phyloP scores from a whole-genome alignment of 73 alveolate species.

The Tetrahymena thermophila region DNA sequence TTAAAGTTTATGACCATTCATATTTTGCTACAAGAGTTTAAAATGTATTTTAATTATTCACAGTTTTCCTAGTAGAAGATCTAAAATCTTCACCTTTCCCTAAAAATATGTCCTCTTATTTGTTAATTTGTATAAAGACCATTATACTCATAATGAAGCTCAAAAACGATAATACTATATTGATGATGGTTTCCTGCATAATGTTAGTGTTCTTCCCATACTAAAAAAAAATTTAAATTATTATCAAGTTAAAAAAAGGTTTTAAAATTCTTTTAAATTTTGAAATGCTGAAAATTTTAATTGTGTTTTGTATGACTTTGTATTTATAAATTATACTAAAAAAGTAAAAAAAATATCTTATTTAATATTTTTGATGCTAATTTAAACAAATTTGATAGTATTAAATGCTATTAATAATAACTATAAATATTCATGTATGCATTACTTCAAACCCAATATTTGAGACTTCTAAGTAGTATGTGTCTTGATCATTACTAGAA shows the following conservation, averaged over 20 bases:
- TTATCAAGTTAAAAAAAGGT: too few species aligned
- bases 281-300: too few species aligned
- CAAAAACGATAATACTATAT: background rate
- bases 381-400: too few species aligned
- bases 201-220: background rate
- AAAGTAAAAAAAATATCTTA: too few species aligned
- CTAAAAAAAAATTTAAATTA: background rate
- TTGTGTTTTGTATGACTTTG: too few species aligned
- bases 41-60: background rate
- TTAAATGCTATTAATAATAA: background rate
- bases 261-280: too few species aligned
- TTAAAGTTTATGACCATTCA: background rate
- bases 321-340: too few species aligned
- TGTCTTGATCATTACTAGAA: background rate
- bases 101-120: background rate
- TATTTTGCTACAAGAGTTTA: background rate
- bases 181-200: background rate
- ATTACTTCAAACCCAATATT: background rate
- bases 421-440: background rate
- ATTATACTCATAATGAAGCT: background rate
- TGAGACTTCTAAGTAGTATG: background rate
- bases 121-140: background rate
- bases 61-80: background rate
- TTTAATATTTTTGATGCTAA: too few species aligned
- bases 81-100: background rate